A percentile compares a stretch with the other conserved stretches of the same genome.
Evolutionary conservation across 2,329 filamentous ascomycete genomes (phyloP).

Genomic region (Trichoderma semiorbis): DNA sequence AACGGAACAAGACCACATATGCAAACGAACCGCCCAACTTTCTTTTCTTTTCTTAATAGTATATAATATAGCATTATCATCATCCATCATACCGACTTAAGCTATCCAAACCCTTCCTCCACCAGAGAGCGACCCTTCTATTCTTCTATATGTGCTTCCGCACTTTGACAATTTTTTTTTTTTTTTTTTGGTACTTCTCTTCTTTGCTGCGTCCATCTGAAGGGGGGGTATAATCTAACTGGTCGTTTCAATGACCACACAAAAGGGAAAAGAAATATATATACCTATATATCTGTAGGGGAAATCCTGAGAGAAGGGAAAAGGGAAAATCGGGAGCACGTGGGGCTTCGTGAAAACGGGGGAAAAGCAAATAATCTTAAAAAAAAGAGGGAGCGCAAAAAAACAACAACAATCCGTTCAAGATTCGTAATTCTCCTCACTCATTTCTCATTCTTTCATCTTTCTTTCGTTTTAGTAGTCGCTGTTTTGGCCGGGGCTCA

Average conservation of each 20-base stretch:
- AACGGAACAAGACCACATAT: neutral
- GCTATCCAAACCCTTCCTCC: constrained; percentile 13
- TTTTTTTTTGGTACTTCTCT: neutral
- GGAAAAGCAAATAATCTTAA: neutral
- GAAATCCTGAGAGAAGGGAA: neutral
- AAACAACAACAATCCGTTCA: constrained; percentile 2
- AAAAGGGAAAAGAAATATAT: constrained; percentile 12
- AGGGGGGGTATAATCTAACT: constrained; percentile 19
- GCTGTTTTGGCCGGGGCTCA: constrained; percentile 34
- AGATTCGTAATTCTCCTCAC: constrained; percentile 5
- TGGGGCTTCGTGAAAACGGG: neutral
- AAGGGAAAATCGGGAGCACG: neutral
- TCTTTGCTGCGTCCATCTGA: neutral
- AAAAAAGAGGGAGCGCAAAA: neutral
- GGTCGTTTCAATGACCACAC: neutral
- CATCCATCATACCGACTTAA: neutral
- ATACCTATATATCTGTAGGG: neutral
- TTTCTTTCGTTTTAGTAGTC: constrained; percentile 26
- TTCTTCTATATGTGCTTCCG: constrained; percentile 10
- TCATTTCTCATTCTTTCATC: constrained; percentile 11
- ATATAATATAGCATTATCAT: constrained; percentile 12
- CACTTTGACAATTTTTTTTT: neutral
- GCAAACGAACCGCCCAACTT: neutral
- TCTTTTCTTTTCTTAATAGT: neutral
- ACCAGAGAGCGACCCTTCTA: neutral